phyloP scores from a whole-genome alignment of 129 eudicot genomes.

The Lonicera japonica region DNA sequence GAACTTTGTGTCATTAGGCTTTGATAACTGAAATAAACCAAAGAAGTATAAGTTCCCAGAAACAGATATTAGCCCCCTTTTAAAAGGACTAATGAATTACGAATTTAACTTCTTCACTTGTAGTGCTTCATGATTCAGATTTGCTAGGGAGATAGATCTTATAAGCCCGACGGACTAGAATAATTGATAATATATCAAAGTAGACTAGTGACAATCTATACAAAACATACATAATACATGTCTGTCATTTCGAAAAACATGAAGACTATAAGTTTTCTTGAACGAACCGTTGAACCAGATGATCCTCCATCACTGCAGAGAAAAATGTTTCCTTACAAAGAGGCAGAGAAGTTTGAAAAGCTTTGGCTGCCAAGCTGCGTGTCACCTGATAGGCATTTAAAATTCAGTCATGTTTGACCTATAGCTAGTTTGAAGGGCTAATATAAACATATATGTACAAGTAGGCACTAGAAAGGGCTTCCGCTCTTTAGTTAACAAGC shows the following conservation, averaged over 20 bases:
- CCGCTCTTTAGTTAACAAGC: too few species aligned
- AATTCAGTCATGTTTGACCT: slow-evolving; percentile 1
- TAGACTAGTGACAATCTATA: too few species aligned
- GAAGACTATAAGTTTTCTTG: slow-evolving; percentile 8
- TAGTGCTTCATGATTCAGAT: not conserved
- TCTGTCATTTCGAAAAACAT: not conserved
- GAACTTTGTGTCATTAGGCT: slow-evolving; percentile 83
- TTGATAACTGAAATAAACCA: slow-evolving; percentile 53
- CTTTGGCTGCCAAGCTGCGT: slow-evolving; percentile 92
- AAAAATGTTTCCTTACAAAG: slow-evolving; percentile 90
- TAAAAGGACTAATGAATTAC: not conserved
- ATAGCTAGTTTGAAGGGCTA: too few species aligned
- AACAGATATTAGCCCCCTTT: not conserved
- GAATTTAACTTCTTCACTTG: not conserved
- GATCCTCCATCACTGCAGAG: slow-evolving; percentile 70
- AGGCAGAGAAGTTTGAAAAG: slow-evolving; percentile 75
- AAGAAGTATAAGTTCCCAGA: not conserved
- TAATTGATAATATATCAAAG: too few species aligned
- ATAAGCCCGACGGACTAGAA: too few species aligned
- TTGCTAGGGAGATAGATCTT: too few species aligned
- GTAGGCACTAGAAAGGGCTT: too few species aligned
- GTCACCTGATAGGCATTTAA: slow-evolving; percentile 54
- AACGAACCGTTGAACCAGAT: slow-evolving; percentile 60
- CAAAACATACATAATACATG: not conserved
- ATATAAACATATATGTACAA: too few species aligned